Evolutionary conservation across 352 stramenopile species (phyloP).

Genomic region (Globisporangium irregulare): DNA sequence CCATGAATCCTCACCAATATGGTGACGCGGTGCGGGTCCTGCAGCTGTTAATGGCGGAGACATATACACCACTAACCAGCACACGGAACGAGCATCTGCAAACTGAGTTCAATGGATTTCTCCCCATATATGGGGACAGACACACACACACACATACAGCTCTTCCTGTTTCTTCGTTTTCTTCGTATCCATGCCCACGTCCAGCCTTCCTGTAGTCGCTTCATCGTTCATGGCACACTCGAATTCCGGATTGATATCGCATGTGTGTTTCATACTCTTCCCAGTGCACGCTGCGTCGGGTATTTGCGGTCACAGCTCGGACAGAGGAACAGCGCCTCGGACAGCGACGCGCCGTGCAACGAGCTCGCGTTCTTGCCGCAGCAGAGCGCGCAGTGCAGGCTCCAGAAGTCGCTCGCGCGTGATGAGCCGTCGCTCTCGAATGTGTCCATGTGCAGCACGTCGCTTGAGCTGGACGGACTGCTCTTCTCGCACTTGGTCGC

Average conservation of each 20-base stretch:
- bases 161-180: constrained; percentile 7
- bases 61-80: background rate
- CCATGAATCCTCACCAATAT: background rate
- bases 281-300: constrained; percentile 73
- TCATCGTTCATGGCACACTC: background rate
- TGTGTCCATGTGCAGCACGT: constrained; percentile 45
- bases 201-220: background rate
- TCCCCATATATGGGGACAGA: background rate
- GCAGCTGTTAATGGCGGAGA: background rate
- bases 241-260: background rate
- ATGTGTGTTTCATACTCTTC: constrained; percentile 36
- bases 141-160: background rate
- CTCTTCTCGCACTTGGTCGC: constrained; percentile 38
- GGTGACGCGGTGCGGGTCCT: background rate
- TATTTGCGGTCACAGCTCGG: constrained; percentile 80
- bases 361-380: constrained; percentile 34
- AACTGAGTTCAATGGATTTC: background rate
- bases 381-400: constrained; percentile 69
- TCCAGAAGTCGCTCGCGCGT: constrained; percentile 30
- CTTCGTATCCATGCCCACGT: background rate
- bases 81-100: background rate
- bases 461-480: constrained; percentile 65
- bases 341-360: constrained; percentile 17
- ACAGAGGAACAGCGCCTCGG: constrained; percentile 69
- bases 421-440: constrained; percentile 27